These are phyloP conservation scores for Ganoderma boninense DNA, from an alignment of 1,284 basidiomycete species.

Conservation along the genomic window DNA sequence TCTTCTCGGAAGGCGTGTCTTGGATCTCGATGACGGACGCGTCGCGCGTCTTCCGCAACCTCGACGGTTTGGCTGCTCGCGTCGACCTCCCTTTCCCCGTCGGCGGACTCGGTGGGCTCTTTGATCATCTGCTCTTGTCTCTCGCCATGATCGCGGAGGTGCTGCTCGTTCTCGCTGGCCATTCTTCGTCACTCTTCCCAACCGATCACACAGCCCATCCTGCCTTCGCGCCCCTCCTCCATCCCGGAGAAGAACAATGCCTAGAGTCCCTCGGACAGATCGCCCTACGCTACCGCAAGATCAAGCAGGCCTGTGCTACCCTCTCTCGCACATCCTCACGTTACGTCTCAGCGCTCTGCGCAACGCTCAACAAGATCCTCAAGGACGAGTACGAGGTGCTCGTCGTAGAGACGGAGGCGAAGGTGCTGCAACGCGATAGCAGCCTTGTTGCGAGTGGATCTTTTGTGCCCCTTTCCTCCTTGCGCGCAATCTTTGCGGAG, in stretches of 20 bases:
- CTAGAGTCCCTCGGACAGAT: slow-evolving; percentile 78
- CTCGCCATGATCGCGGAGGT: slow-evolving; percentile 82
- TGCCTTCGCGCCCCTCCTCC: slow-evolving; percentile 75
- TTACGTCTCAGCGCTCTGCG: slow-evolving; percentile 80
- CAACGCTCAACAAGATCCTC: slow-evolving; percentile 76
- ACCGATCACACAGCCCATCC: slow-evolving; percentile 66
- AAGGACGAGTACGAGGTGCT: slow-evolving; percentile 83
- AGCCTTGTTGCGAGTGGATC: slow-evolving; percentile 76
- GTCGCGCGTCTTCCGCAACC: slow-evolving; percentile 14
- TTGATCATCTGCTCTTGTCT: not conserved
- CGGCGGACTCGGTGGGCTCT: not conserved
- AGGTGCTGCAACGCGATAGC: slow-evolving; percentile 74
- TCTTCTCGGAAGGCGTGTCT: slow-evolving; percentile 17
- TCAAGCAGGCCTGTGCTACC: slow-evolving; percentile 62
- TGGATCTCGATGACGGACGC: slow-evolving; percentile 17
- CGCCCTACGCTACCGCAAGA: slow-evolving; percentile 74
- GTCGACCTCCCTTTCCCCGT: not conserved
- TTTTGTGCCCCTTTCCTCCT: slow-evolving; percentile 83
- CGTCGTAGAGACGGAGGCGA: slow-evolving; percentile 83
- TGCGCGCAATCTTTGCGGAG: slow-evolving; percentile 81
- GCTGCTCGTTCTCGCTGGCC: slow-evolving; percentile 83
- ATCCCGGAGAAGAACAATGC: slow-evolving; percentile 87
- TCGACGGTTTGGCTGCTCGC: not conserved
- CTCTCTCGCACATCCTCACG: slow-evolving; percentile 71
- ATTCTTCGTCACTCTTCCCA: slow-evolving; percentile 83